These are phyloP conservation scores for Rhododendron mucronatum DNA, from an alignment of 148 eudicot genomes.

Conservation along the genomic window DNA sequence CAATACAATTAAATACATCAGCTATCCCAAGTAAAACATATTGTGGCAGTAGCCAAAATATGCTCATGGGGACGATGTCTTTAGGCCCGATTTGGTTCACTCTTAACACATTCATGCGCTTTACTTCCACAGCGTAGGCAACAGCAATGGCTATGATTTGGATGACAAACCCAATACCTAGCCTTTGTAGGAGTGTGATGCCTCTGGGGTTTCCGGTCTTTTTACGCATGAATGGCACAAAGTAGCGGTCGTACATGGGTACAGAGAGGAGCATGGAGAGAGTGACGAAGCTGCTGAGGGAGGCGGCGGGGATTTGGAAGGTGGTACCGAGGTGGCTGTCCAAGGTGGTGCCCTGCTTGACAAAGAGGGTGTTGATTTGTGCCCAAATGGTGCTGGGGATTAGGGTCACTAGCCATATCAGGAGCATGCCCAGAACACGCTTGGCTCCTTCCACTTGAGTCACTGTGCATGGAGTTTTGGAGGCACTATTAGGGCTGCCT, in stretches of 20 bases:
- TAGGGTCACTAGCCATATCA: slow-evolving; percentile 69
- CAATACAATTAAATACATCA: slow-evolving; percentile 76
- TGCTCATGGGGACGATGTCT: slow-evolving; percentile 58
- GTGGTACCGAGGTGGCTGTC: slow-evolving; percentile 45
- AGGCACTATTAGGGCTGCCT: slow-evolving; percentile 11
- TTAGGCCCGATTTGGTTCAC: slow-evolving; percentile 26
- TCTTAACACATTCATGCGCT: slow-evolving; percentile 50
- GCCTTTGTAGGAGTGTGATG: slow-evolving; percentile 66
- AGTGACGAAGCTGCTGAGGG: slow-evolving; percentile 72
- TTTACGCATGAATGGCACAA: slow-evolving; percentile 60
- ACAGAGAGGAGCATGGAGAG: slow-evolving; percentile 65
- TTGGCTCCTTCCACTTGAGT: slow-evolving; percentile 83
- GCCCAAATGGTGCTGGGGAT: slow-evolving; percentile 94
- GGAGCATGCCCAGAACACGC: slow-evolving; percentile 64
- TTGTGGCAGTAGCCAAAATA: slow-evolving; percentile 74
- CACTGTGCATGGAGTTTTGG: slow-evolving; percentile 51
- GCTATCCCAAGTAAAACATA: slow-evolving; percentile 75
- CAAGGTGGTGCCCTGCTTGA: slow-evolving; percentile 82
- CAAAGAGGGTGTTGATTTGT: slow-evolving; percentile 79
- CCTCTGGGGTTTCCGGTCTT: slow-evolving; percentile 72
- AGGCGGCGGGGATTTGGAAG: slow-evolving; percentile 78
- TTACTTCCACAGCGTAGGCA: slow-evolving; percentile 59
- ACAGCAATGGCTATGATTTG: slow-evolving; percentile 62
- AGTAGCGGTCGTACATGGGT: slow-evolving; percentile 72
- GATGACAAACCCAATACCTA: slow-evolving; percentile 63